Percentiles rank a stretch among this genome's conserved stretches.
phyloP scores from a whole-genome alignment of 1,139 yeast genomes.

The Geotrichum carabidarum region DNA sequence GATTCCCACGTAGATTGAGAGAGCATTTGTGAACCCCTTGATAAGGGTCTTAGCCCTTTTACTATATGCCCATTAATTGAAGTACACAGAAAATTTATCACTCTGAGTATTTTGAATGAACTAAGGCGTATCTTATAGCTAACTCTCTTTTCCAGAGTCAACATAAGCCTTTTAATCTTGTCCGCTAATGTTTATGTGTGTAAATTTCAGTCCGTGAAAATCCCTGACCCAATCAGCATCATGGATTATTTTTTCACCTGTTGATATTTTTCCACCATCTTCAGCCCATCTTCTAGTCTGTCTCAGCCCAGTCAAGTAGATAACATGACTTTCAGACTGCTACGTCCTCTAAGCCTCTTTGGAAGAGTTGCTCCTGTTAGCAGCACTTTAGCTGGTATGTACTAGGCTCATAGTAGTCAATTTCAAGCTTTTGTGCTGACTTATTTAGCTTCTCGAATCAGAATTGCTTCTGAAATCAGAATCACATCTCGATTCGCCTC shows the following conservation, averaged over 20 bases:
- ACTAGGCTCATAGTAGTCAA: background rate
- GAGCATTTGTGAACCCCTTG: too few species aligned
- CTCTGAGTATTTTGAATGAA: too few species aligned
- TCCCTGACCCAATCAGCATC: constrained; percentile 12
- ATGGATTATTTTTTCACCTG: background rate
- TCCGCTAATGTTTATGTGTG: too few species aligned
- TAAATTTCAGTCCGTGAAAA: constrained; percentile 3
- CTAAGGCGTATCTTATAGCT: too few species aligned
- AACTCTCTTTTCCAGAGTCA: too few species aligned
- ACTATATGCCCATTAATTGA: too few species aligned
- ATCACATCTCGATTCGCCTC: constrained; percentile 21
- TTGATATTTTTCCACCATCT: constrained; percentile 1
- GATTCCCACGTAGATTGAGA: too few species aligned
- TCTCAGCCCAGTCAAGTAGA: background rate
- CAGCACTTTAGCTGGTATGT: constrained; percentile 14
- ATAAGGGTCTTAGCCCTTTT: too few species aligned
- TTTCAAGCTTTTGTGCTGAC: background rate
- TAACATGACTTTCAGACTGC: constrained; percentile 14
- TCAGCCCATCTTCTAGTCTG: background rate
- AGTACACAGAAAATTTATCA: too few species aligned
- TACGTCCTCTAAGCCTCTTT: constrained; percentile 16
- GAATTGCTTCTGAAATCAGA: background rate
- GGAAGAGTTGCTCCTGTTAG: constrained; percentile 10
- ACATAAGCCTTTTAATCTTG: too few species aligned
- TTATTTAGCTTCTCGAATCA: background rate